Conservation (phyloP, 768 basidiomycete genomes). For the Naganishia randhawae region DNA sequence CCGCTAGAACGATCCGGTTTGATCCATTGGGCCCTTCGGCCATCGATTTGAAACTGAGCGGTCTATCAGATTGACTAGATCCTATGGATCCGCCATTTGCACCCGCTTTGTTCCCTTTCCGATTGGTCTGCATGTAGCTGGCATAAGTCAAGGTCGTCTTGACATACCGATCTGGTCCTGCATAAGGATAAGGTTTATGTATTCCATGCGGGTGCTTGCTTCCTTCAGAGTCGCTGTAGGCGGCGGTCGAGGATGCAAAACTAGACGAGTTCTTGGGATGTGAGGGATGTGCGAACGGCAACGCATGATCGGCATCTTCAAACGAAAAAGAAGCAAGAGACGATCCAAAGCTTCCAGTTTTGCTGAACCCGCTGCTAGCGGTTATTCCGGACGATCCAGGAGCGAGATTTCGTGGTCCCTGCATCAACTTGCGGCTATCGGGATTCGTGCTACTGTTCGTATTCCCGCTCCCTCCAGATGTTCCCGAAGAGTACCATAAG, state of each 20-base stretch:
- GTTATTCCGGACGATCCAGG: conserved; percentile 7
- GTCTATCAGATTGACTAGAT: not conserved
- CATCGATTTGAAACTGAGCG: conserved; percentile 34
- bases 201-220: not conserved
- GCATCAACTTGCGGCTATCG: not conserved
- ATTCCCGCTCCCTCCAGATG: not conserved
- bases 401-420: not conserved
- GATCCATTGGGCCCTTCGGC: conserved; percentile 42
- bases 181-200: not conserved
- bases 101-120: not conserved
- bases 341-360: not conserved
- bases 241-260: conserved; percentile 9
- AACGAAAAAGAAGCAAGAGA: not conserved
- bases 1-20: conserved; percentile 43
- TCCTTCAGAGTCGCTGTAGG: not conserved
- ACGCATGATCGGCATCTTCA: conserved; percentile 13
- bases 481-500: not conserved
- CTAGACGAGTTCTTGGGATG: conserved; percentile 3
- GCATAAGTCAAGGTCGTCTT: conserved; percentile 20
- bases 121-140: not conserved
- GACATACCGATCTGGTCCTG: conserved; percentile 26
- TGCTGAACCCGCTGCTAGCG: conserved; percentile 15
- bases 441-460: not conserved
- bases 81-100: conserved; percentile 1
- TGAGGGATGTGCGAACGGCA: not conserved